phyloP scores from a whole-genome alignment of 805 yeast species.

The Blastobotrys peoriensis region DNA sequence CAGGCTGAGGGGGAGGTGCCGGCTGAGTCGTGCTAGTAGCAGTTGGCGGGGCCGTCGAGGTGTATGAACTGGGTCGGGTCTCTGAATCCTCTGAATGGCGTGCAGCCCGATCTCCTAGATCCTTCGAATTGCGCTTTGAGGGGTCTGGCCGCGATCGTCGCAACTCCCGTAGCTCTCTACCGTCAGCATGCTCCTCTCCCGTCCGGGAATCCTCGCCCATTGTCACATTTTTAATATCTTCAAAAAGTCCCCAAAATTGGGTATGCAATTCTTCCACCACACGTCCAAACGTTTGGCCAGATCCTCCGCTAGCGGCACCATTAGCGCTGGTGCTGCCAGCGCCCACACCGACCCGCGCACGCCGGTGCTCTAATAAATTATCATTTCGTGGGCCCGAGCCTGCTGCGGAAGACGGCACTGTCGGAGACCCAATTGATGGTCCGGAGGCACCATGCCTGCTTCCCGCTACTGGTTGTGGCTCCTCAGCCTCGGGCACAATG shows the following conservation, averaged over 20 bases:
- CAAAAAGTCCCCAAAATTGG: slow-evolving; percentile 32
- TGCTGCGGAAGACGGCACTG: not conserved
- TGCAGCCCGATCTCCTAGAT: too few species aligned
- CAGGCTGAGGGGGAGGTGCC: too few species aligned
- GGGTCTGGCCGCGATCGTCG: too few species aligned
- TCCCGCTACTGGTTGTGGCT: not conserved
- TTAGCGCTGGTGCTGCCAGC: not conserved
- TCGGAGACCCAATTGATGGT: not conserved
- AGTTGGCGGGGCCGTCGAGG: too few species aligned
- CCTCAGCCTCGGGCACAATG: not conserved
- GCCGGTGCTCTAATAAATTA: not conserved
- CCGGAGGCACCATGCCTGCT: not conserved
- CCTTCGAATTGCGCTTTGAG: too few species aligned
- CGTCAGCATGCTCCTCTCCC: slow-evolving; percentile 3
- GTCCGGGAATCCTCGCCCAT: slow-evolving; percentile 25
- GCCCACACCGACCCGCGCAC: not conserved
- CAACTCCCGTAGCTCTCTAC: too few species aligned
- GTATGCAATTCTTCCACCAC: slow-evolving; percentile 31
- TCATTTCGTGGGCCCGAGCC: not conserved
- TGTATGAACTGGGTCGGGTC: too few species aligned
- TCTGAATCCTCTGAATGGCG: too few species aligned
- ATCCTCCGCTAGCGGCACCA: slow-evolving; percentile 6
- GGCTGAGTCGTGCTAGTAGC: too few species aligned
- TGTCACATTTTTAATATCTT: slow-evolving; percentile 31
- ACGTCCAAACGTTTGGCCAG: slow-evolving; percentile 9